Percentiles rank a stretch among this genome's conserved stretches.
phyloP scores from a whole-genome alignment of 2,329 filamentous ascomycete genomes.

The Penicillium fuscoglaucum region DNA sequence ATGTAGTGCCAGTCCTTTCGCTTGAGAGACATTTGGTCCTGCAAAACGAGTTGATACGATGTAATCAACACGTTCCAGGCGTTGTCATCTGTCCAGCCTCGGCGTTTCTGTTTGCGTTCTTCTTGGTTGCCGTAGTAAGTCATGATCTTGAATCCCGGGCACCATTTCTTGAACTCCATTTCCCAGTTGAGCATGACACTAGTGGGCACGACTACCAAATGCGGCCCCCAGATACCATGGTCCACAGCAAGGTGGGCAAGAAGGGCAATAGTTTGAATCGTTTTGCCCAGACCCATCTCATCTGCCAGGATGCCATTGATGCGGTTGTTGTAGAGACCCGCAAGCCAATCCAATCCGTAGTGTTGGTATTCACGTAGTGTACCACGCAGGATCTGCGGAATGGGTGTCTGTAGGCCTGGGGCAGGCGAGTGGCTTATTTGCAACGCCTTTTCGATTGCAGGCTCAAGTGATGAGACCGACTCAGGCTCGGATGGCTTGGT shows the following conservation, averaged over 20 bases:
- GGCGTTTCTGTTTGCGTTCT: conserved; percentile 85
- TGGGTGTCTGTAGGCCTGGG: conserved; percentile 61
- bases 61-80: conserved; percentile 98
- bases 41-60: conserved; percentile 92
- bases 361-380: conserved; percentile 95
- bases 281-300: conserved; percentile 98
- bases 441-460: conserved; percentile 33
- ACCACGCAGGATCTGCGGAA: conserved; percentile 81
- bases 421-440: conserved; percentile 44
- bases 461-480: conserved; percentile 45
- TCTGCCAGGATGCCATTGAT: conserved; percentile 97
- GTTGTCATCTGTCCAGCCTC: conserved; percentile 90
- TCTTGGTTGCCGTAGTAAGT: conserved; percentile 95
- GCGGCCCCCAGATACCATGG: conserved; percentile 91
- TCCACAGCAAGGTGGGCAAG: conserved; percentile 88
- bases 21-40: conserved; percentile 92
- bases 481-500: conserved; percentile 49
- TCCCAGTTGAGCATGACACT: conserved; percentile 99
- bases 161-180: conserved; percentile 99
- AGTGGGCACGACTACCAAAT: conserved; percentile 93
- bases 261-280: conserved; percentile 94
- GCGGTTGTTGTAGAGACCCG: conserved; percentile 83
- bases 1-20: conserved; percentile 95
- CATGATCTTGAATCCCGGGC: conserved; percentile 95
- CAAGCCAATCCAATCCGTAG: conserved; percentile 95